A percentile compares a stretch with the other conserved stretches of the same genome.
Evolutionary conservation across 805 yeast genomes (phyloP).

Genomic region (Lipomyces yamanashiensis): DNA sequence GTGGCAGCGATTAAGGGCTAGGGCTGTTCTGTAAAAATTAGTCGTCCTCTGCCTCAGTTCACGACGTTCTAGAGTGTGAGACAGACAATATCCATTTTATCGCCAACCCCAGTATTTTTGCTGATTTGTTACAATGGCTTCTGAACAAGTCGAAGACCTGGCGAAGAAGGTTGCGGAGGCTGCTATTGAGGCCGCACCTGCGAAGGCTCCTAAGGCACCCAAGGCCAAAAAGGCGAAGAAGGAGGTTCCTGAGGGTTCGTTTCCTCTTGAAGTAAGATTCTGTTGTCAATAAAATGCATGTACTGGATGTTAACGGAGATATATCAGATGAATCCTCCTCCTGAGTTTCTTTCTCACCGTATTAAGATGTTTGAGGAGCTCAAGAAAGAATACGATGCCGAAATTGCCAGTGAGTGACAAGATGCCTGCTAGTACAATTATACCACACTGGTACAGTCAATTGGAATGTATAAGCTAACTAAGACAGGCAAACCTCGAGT

Average conservation of each 20-base stretch:
- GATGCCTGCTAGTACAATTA: neutral
- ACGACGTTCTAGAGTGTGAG: no score
- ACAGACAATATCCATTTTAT: no score
- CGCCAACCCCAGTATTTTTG: neutral
- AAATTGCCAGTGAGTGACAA: slow-evolving; percentile 55
- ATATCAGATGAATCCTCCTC: slow-evolving; percentile 67
- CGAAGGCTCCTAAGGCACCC: slow-evolving; percentile 37
- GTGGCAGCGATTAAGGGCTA: no score
- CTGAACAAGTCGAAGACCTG: slow-evolving; percentile 46
- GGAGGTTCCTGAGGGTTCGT: slow-evolving; percentile 39
- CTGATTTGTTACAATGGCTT: slow-evolving; percentile 7
- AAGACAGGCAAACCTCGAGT: slow-evolving; percentile 48
- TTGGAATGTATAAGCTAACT: neutral
- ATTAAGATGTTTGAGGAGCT: slow-evolving; percentile 77
- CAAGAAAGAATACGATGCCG: slow-evolving; percentile 75
- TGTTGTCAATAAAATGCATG: neutral
- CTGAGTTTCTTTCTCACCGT: slow-evolving; percentile 82
- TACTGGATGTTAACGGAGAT: neutral
- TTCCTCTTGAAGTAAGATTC: slow-evolving; percentile 32
- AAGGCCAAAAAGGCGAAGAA: slow-evolving; percentile 40
- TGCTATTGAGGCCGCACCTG: slow-evolving; percentile 43
- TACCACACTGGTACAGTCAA: neutral
- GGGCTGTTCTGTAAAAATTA: no score
- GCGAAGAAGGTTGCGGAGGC: slow-evolving; percentile 55
- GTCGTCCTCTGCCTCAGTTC: no score